Evolutionary conservation across 768 basidiomycete species (phyloP), one percentile per base, ranked within the genome.

Genomic region (Psilocybe subaeruginosa): DNA sequence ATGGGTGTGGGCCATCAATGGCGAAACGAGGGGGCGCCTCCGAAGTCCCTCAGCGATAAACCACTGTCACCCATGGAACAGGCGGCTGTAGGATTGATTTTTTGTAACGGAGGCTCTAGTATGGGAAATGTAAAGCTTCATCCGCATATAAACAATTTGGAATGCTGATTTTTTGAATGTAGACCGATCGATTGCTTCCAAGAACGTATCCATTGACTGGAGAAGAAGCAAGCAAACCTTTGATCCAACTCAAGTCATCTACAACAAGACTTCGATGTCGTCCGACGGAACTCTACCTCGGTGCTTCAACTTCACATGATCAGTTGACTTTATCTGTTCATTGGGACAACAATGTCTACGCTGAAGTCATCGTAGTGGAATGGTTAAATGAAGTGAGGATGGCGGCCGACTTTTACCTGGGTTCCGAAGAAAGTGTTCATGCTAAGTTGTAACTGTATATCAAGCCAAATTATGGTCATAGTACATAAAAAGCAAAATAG

Each of bases 281-380:
- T 7, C 80, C 84, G 1, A 74, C 66, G 2, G 81, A 85, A 64
- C 68, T 83, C 60, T 85, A 84, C 63, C 74, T 85, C 0, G 79
- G 80, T 1, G 79, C 82, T 14, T 54, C 70, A 2, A 80, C 73
- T 1, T 67, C 65, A 3, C 66, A 63, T 2, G 68, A 75, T 33
- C 68, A 71, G 37, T 59, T 87, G 39, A 58, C 59, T 1, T 49
- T 85, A 27, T 57, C 65, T 75, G 3, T 77, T 56, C 63, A 81
- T 67, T 76, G 73, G 64, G 85, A 87, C 51, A 70, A 67, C 5
- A 82, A 85, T 63, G 80, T 81, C 3, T 85, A 77, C 49, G 74
- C 80, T 2, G 71, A 74, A 4, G 71, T 58, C 1, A 61, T 79
- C 8, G 74, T 83, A 5, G 65, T 56, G 7, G 84, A 84, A 68